Evolutionary conservation across 345 rosid genomes (phyloP), one percentile per base, ranked within the genome.

Genomic region (Eucalyptus rudis): DNA sequence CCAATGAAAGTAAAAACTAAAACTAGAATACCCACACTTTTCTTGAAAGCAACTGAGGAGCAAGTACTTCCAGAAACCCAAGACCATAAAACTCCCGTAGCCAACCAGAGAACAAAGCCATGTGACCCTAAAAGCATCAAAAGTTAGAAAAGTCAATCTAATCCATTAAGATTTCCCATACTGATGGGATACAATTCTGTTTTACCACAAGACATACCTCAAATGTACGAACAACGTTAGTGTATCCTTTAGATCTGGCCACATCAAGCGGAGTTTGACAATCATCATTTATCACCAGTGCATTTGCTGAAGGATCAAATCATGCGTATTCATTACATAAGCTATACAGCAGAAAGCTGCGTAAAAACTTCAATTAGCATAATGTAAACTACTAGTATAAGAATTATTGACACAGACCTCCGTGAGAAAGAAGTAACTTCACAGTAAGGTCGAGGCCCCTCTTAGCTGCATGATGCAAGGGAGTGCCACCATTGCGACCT

Each of bases 381-480:
- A 87, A 22, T 40, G 81, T 71, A 88, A 40, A 56, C 31, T 14
- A 33, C 58, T 44, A 12, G 22, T 17, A 36, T 33, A 86, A 29
- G 13, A 89, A 22, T 31, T n/a, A 50, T 86, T 22, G 56, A 10
- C 29, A 79, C 90, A 20, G 88, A 97, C 99, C 99, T 95, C 98
- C 98, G 44, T 91, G 92, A 10, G 95, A 90, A 89, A 96, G 95
- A 92, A 98, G 99, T 86, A 98, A 88, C 90, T 96, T 95, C 29
- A 98, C 98, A 86, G 94, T 95, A 88, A 88, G 92, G 88, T 93
- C 96, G 87, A 95, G 96, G 85, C 99, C 99, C 91, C 96, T 93
- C 92, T 98, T 98, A 8, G 99, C 99, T 16, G 99, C 99, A 92
- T 98, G 99, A 89, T 98, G 99, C 90, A 97, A 93, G 31, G 99